Evolutionary conservation across 225 moss, liverwort and hornwort species (phyloP), one percentile per base, ranked within the genome.

Genomic region (Anthoceros angustus): DNA sequence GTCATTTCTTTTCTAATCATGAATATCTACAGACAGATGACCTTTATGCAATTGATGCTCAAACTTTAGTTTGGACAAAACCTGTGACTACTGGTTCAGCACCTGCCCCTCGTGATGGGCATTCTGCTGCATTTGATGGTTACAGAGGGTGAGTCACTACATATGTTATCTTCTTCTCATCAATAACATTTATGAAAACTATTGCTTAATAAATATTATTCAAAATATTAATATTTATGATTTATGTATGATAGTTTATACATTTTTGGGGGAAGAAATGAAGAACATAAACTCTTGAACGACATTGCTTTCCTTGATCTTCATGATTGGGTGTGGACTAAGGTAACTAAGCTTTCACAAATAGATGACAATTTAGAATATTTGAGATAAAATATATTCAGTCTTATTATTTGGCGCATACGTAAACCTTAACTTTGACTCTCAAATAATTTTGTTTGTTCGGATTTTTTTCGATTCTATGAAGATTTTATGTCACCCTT

Each of bases 261-360:
- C 39, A 70, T 83, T 41, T 91, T 91, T 71, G 90, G 90, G 69
- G 87, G 90, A 71, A 80, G 86, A 71, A 91, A 84, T n/a, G 90
- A 87, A 42, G 87, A 91, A 60, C 83, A 84, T 40, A 91, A 91
- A 67, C 69, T 91, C 16, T 66, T 87, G 10, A 91, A 91, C 68
- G 90, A 91, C 67, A 64, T 91, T 61, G 82, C 74, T 46, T 86
- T 79, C 60, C 70, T 91, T 49, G 90, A 91, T 65, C 77, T 91
- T 0, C 82, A 83, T 42, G 82, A 87, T 61, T 86, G 87, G 90
- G 81, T 87, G 0, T 91, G 90, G 90, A 70, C 81, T 32, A 87
- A 84, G 77, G 84, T 82, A 70, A 42, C 12, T 21, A 67, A 2
- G 3, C 38, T 20, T 21, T 11, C 24, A 43, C 0, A 15, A 11